Percentiles rank a stretch among this genome's conserved stretches.
Conservation (phyloP, 257 asterid species). For the Rehmannia glutinosa region DNA sequence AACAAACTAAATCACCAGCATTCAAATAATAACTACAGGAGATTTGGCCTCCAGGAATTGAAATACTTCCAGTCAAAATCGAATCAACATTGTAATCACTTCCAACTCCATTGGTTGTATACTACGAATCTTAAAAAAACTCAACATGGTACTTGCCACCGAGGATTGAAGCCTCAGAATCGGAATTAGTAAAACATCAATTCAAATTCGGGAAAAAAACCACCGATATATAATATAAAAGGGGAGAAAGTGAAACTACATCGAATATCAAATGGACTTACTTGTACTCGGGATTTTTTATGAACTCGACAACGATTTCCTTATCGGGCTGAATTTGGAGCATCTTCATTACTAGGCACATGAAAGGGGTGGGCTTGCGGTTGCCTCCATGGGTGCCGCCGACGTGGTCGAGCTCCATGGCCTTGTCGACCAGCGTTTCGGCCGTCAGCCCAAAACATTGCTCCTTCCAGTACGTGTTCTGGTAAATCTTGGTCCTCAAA, state of each 20-base stretch:
- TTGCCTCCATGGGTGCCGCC: conserved; percentile 55
- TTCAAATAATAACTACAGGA: not conserved
- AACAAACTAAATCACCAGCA: not conserved
- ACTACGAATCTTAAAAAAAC: not conserved
- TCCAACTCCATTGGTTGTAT: not conserved
- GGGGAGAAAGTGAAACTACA: not conserved
- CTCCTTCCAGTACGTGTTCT: conserved; percentile 87
- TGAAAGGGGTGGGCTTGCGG: conserved; percentile 49
- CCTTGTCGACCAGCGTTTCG: conserved; percentile 96
- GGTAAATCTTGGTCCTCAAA: conserved; percentile 79
- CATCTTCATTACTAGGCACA: conserved; percentile 90
- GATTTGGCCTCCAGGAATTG: not conserved
- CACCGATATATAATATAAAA: not conserved
- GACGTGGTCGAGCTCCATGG: conserved; percentile 95
- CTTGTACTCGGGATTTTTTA: conserved; percentile 91
- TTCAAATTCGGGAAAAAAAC: not conserved
- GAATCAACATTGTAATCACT: not conserved
- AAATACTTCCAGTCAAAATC: not conserved
- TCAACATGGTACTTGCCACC: too few relatives aligned
- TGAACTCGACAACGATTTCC: conserved; percentile 93
- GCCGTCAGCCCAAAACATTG: conserved; percentile 96
- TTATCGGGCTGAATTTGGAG: conserved; percentile 99
- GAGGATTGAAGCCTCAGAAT: too few relatives aligned
- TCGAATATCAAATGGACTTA: conserved; percentile 18
- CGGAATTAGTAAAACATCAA: not conserved